Conservation (phyloP, 164 flowering plant species). For the Echeveria elegans region DNA sequence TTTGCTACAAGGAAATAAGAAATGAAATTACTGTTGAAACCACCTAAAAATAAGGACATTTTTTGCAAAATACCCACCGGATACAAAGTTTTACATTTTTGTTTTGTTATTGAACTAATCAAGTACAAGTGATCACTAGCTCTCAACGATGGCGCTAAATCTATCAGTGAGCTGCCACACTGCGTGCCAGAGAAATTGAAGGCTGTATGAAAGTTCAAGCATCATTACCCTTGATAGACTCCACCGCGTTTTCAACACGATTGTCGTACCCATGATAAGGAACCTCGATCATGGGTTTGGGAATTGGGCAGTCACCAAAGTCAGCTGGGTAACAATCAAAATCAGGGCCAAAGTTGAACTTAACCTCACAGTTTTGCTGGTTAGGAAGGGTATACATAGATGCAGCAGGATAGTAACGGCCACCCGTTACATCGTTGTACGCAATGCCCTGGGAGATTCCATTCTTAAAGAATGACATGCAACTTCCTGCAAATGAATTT, state of each 20-base stretch:
- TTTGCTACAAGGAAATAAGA: no score
- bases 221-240: neutral
- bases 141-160: no score
- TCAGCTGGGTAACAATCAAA: conserved; percentile 74
- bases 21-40: no score
- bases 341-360: conserved; percentile 95
- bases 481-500: conserved; percentile 61
- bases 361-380: conserved; percentile 79
- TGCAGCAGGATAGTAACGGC: conserved; percentile 91
- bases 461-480: conserved; percentile 84
- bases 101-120: no score
- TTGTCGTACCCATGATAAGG: conserved; percentile 69
- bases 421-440: conserved; percentile 72
- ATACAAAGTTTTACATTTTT: no score
- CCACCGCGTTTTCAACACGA: conserved; percentile 19
- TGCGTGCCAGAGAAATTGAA: neutral
- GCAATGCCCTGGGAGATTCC: conserved; percentile 92
- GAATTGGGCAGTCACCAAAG: conserved; percentile 58
- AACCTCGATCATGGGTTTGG: conserved; percentile 81
- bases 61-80: no score
- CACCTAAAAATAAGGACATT: no score
- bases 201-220: neutral
- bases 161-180: no score
- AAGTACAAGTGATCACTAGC: no score
- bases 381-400: conserved; percentile 93